phyloP scores from a whole-genome alignment of 2,329 filamentous ascomycete genomes.

The Xylariaceae sp. region DNA sequence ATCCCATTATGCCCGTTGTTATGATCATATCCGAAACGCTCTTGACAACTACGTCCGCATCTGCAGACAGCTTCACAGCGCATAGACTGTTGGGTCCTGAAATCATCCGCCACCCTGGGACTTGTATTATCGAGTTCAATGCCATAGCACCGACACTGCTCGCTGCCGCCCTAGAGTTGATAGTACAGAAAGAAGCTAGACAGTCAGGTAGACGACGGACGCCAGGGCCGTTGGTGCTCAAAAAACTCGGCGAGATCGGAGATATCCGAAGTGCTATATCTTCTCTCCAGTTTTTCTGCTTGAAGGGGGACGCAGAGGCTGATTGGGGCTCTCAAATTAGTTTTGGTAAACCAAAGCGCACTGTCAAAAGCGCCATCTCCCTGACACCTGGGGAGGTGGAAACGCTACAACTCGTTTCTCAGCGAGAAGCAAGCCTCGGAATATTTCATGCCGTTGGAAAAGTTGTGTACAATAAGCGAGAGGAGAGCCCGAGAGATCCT shows the following conservation, averaged over 20 bases:
- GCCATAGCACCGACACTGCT: slow-evolving; percentile 82
- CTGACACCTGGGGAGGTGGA: slow-evolving; percentile 76
- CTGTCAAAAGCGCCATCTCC: slow-evolving; percentile 49
- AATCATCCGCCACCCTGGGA: slow-evolving; percentile 74
- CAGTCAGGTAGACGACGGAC: slow-evolving; percentile 71
- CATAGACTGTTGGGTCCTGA: slow-evolving; percentile 85
- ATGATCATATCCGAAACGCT: slow-evolving; percentile 91
- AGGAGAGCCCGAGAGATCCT: slow-evolving; percentile 46
- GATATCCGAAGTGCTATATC: slow-evolving; percentile 92
- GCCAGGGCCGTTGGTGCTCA: slow-evolving; percentile 74
- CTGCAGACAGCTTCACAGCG: slow-evolving; percentile 87
- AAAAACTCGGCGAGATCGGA: slow-evolving; percentile 76
- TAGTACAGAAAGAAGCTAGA: slow-evolving; percentile 80
- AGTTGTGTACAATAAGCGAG: slow-evolving; percentile 92
- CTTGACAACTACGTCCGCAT: slow-evolving; percentile 76
- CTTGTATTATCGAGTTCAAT: slow-evolving; percentile 86
- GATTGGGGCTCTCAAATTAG: slow-evolving; percentile 72
- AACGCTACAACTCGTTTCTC: slow-evolving; percentile 74
- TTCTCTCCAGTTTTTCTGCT: slow-evolving; percentile 84
- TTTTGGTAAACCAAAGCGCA: slow-evolving; percentile 65
- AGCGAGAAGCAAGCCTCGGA: slow-evolving; percentile 82
- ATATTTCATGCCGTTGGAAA: slow-evolving; percentile 97
- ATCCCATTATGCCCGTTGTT: slow-evolving; percentile 66
- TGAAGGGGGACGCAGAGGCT: slow-evolving; percentile 70
- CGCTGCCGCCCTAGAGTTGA: slow-evolving; percentile 73